Base-by-base conservation (phyloP, 148 eudicot genomes). In the Rhododendron vialii region DNA sequence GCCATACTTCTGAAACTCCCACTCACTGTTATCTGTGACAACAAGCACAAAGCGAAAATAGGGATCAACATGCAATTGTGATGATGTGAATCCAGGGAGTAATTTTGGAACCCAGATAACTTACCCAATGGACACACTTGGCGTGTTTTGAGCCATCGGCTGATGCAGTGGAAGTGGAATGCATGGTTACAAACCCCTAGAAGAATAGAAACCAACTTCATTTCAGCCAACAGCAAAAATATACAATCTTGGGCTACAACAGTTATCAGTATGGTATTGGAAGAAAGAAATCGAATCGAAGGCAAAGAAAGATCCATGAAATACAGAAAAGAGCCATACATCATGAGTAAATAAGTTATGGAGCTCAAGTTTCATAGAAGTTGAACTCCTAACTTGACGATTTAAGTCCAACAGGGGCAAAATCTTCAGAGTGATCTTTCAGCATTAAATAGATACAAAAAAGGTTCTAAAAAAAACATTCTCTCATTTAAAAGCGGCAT, bases 1-100 rank as follows among this genome's bases (percentile, higher is more conserved):
- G 76, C 98, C 96, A 83, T 95, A 95, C 90, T 95, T 95, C 91
- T 94, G 97, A 83, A 95, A 95, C 91, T 95, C 98, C 98, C 98
- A 95, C 88, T 95, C 98, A 48, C 95, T 94, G 89, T 94, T 94
- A 88, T 95, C 98, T 94, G 95, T 85, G 89, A 8, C 79, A 51
- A 47, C 28, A 30, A 83, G 41, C 65, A 71, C 53, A 73, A 78
- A 7, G 47, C 57, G 12, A 38, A 22, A 7, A 13, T 22, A 24
- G 33, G 36, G 30, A 50, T 51, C 4, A 45, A n/a, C 51, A 45
- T 7, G 48, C 17, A 69, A 30, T 48, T 48, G 38, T 15, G 45
- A 13, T 43, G 22, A 80, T 35, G 30, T 15, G 26, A 71, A 15
- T 26, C 48, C 9, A 26, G 20, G 15, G 47, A 74, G 8, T 7